Evolutionary conservation across 768 basidiomycete species (phyloP).

Genomic region (Hygrophorus pudorinus): DNA sequence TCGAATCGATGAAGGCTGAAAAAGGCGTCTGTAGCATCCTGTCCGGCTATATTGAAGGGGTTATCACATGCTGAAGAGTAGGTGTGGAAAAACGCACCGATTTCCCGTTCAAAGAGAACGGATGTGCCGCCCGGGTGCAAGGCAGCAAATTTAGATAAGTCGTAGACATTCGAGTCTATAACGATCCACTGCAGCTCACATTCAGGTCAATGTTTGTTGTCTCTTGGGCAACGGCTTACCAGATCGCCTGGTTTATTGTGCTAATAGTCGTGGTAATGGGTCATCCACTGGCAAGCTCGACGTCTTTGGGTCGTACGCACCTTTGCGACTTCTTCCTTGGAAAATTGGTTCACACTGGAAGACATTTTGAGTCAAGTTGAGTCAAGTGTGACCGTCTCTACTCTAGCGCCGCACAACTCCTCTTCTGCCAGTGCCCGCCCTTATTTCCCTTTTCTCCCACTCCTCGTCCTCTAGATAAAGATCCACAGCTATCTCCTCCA

Average conservation of each 20-base stretch:
- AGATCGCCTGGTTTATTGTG: constrained; percentile 71
- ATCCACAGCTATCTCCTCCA: constrained; percentile 45
- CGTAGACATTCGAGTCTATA: constrained; percentile 76
- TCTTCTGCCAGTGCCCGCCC: too few species aligned
- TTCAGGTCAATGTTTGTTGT: constrained; percentile 1
- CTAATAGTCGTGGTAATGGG: constrained; percentile 26
- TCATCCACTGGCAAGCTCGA: too few species aligned
- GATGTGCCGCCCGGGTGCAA: constrained; percentile 77
- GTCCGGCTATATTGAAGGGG: constrained; percentile 44
- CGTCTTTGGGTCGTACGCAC: too few species aligned
- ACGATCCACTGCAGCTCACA: constrained; percentile 57
- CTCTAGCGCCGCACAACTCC: too few species aligned
- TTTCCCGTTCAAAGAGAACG: constrained; percentile 64
- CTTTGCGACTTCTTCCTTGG: constrained; percentile 35
- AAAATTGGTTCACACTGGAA: constrained; percentile 21
- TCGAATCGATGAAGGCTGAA: constrained; percentile 85
- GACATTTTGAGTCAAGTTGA: too few species aligned
- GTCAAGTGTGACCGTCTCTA: too few species aligned
- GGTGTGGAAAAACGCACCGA: constrained; percentile 36
- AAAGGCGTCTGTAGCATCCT: constrained; percentile 83
- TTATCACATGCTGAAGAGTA: background rate
- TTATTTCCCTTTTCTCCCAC: constrained; percentile 43
- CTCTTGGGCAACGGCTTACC: constrained; percentile 25
- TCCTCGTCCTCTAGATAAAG: constrained; percentile 59
- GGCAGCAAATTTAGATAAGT: constrained; percentile 66